Conservation (phyloP, 176 grass and related monocot genomes). For the Juncus inflexus region DNA sequence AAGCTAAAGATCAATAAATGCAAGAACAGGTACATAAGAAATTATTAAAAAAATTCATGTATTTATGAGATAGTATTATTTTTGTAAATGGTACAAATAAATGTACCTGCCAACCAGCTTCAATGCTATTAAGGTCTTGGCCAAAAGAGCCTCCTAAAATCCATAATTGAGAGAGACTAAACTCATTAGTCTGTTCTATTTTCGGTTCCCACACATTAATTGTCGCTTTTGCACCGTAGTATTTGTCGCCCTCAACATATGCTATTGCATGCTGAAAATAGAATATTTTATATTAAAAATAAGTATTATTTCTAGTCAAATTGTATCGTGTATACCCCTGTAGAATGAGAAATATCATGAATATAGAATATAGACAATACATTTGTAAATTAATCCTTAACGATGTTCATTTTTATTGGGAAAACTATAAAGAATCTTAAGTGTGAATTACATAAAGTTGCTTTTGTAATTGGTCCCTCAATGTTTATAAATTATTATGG, state of each 20-base stretch:
- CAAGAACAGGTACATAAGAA: too few species aligned
- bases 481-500: too few species aligned
- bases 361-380: too few species aligned
- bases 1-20: slow-evolving; percentile 18
- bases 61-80: not conserved
- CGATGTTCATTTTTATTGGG: too few species aligned
- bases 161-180: slow-evolving; percentile 91
- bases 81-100: not conserved
- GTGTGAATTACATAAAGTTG: too few species aligned
- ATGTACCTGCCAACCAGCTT: slow-evolving; percentile 91
- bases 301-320: too few species aligned
- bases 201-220: slow-evolving; percentile 93
- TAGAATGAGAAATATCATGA: too few species aligned
- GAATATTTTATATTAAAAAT: too few species aligned
- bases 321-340: too few species aligned
- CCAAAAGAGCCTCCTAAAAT: slow-evolving; percentile 76
- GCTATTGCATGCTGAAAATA: slow-evolving; percentile 64
- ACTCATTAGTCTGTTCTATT: slow-evolving; percentile 77
- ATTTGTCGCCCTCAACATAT: slow-evolving; percentile 78
- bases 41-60: not conserved
- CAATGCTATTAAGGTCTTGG: slow-evolving; percentile 85
- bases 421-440: too few species aligned
- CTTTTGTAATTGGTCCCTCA: too few species aligned
- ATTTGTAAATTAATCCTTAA: too few species aligned
- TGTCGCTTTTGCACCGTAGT: slow-evolving; percentile 80